Conservation (phyloP, 2,329 filamentous ascomycete species). For the Beauveria rudraprayagi region DNA sequence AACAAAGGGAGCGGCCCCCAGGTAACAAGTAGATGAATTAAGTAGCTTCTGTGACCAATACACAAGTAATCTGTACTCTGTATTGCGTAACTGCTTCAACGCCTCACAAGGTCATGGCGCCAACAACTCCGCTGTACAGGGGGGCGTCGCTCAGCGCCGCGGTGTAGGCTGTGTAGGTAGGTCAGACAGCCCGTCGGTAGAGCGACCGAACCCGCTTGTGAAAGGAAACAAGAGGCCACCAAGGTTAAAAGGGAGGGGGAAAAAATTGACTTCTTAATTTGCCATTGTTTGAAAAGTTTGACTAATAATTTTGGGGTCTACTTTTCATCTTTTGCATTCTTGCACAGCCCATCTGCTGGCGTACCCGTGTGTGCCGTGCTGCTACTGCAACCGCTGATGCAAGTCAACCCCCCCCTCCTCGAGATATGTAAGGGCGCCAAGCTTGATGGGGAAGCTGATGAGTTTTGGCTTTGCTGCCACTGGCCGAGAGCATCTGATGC, state of each 20-base stretch:
- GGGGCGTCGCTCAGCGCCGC: background rate
- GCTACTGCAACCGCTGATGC: background rate
- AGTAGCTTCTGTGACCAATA: no score
- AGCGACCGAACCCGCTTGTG: no score
- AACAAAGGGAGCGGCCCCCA: no score
- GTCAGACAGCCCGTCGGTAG: background rate
- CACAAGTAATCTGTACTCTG: no score
- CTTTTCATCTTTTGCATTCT: background rate
- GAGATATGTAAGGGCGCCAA: background rate
- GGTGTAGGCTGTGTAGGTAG: background rate
- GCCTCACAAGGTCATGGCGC: no score
- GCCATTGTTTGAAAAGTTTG: no score
- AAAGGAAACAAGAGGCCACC: background rate
- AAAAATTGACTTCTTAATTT: no score
- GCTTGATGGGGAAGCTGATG: conserved; percentile 5
- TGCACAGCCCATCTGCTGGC: conserved; percentile 1
- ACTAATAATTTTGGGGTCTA: background rate
- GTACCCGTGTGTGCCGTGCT: background rate
- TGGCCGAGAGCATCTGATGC: background rate
- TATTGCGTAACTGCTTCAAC: no score
- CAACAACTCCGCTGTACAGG: background rate
- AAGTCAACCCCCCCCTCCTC: background rate
- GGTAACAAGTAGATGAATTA: no score
- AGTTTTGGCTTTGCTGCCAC: conserved; percentile 5
- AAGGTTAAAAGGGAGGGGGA: background rate